Evolutionary conservation across 2,329 filamentous ascomycete species (phyloP), one percentile per base, ranked within the genome.

Genomic region (Aspergillus amoenus): DNA sequence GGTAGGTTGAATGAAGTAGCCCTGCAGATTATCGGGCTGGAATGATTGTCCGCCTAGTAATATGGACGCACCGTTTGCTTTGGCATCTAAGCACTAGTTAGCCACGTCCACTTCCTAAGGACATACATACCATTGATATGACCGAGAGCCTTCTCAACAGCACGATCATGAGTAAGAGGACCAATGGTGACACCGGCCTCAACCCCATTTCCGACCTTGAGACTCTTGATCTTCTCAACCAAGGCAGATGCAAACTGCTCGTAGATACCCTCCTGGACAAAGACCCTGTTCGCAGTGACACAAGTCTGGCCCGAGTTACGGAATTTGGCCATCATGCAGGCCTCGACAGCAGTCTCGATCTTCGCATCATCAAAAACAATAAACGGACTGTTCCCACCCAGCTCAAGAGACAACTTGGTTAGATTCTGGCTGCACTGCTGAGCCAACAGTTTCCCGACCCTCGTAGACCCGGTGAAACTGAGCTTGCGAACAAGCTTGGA

Each of bases 311-410:
- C 60, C 3, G 46, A 45, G 12, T 34, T 41, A 12, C 53, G 34
- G 39, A 58, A 62, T 24, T 60, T 62, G 27, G 45, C 47, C 12
- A 48, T 15, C 15, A 57, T 45, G 12, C 48, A 21, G 5, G 59
- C 52, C 13, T 44, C 44, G 2, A 70, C 60, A 1, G 68, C 68
- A 1, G 57, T 61, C 2, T 84, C 79, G 21, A 85, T 71, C 62
- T 84, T 79, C 15, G 83, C 83, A 68, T 86, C 84, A 61, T 85
- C 81, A 60, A 86, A 86, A 45, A 86, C 78, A 27, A 86, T 71
- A 64, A 85, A 83, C 0, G 83, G 84, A 54, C 82, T 84, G 67
- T 86, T 86, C 39, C 84, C 84, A 58, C 83, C 84, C 7, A 86
- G 76, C 64, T 86, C 84, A 15, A 85, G 73, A 0, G 83, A 85